Conservation (phyloP, 2,329 filamentous ascomycete genomes). For the Samsoniella hepiali region DNA sequence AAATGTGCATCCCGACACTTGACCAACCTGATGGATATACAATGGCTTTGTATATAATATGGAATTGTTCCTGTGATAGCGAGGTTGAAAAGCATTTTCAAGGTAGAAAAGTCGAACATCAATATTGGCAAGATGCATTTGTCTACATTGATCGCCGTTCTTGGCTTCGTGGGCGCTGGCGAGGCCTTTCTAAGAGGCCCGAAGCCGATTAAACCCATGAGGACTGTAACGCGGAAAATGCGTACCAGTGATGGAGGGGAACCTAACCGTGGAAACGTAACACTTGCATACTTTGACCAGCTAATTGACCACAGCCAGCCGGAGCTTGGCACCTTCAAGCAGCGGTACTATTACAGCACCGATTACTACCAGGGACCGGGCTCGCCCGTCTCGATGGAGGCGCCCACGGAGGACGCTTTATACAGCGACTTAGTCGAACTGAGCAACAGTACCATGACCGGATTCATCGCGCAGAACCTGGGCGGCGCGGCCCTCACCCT, state of each 20-base stretch:
- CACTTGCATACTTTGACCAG: slow-evolving; percentile 44
- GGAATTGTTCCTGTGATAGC: background rate
- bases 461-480: slow-evolving; percentile 62
- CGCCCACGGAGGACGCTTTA: slow-evolving; percentile 62
- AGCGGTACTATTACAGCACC: slow-evolving; percentile 79
- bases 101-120: background rate
- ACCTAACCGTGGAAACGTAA: background rate
- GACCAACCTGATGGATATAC: background rate
- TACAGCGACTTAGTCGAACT: slow-evolving; percentile 58
- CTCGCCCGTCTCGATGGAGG: slow-evolving; percentile 70
- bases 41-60: background rate
- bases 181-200: background rate
- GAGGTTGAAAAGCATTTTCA: background rate
- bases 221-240: background rate
- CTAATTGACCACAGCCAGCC: slow-evolving; percentile 57
- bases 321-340: slow-evolving; percentile 57
- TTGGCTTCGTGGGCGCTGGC: background rate
- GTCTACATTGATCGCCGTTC: background rate
- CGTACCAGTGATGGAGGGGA: background rate
- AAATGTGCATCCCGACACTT: background rate
- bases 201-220: background rate
- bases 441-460: slow-evolving; percentile 64
- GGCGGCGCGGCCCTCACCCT: slow-evolving; percentile 67
- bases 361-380: slow-evolving; percentile 70
- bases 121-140: background rate